Base-by-base conservation (phyloP, 257 asterid genomes). In the Solanum tacnaense region DNA sequence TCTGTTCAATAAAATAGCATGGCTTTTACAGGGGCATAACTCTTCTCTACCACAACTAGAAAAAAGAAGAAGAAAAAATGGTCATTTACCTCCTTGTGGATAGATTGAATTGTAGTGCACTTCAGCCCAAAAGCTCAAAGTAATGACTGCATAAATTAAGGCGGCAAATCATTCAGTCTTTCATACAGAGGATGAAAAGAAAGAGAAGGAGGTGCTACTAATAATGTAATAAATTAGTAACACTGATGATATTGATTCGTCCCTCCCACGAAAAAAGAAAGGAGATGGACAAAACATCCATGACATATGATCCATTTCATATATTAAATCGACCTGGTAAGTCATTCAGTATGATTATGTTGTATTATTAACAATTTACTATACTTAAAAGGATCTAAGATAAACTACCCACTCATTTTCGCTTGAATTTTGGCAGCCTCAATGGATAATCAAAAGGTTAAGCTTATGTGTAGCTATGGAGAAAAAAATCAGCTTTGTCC, bases 81-180 rank as follows among this genome's bases (percentile, higher is more conserved):
- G 23, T 62, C 7, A 31, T 58, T 92, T 91, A 94, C 99, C 99
- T 93, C 94, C 99, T 21, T 90, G 86, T 25, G 98, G 98, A 89
- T 95, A 94, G 70, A 96, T 94, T 41, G 99, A 94, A 89, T 96
- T 96, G 67, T 96, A 96, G 87, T 96, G 99, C 88, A 96, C 98
- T 91, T 96, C 98, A 1, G 99, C 96, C 98, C 98, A 96, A 91
- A 95, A 96, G 95, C 99, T 96, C 94, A 96, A 92, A 92, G 90
- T 92, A 89, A 95, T 92, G 60, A 88, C 98, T 96, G 98, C 95
- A 90, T 67, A n/a, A 31, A 84, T 52, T 58, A 4, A 86, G 29
- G 18, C 38, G 29, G n/a, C 23, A 18, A 68, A 82, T 82, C 39
- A 81, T 29, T 49, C 18, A 4, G 20, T 46, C 68, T 27, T 46